A percentile compares a stretch with the other conserved stretches of the same genome.
phyloP scores from a whole-genome alignment of 169 alveolate genomes.

The Eimeria falciformis region DNA sequence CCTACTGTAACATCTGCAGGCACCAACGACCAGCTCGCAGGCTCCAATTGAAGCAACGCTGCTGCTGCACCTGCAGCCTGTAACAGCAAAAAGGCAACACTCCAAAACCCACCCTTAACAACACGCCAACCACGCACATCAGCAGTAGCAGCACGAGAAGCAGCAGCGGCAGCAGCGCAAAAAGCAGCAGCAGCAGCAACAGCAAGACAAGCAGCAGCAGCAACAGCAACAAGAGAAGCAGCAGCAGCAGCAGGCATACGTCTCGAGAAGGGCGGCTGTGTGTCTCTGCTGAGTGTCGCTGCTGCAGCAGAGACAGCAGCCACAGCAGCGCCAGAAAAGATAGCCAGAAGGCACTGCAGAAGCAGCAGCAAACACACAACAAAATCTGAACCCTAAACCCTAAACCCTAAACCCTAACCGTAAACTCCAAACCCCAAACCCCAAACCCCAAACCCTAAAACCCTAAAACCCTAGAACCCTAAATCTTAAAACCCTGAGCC shows the following conservation, averaged over 20 bases:
- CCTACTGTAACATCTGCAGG: neutral
- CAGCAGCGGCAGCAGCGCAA: neutral
- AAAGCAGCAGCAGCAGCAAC: slow-evolving; percentile 1
- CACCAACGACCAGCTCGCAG: neutral
- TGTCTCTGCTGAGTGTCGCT: neutral
- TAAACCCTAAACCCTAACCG: slow-evolving; percentile 46
- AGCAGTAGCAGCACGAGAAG: neutral
- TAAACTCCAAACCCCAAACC: no score
- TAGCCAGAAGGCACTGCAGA: slow-evolving; percentile 8
- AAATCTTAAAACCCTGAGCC: no score
- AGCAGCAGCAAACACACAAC: slow-evolving; percentile 1
- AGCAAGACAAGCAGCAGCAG: neutral
- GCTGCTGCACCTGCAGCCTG: slow-evolving; percentile 27
- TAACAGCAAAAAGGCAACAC: neutral
- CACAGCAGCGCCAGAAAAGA: slow-evolving; percentile 8
- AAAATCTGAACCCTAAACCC: slow-evolving; percentile 32
- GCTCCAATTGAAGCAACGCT: neutral
- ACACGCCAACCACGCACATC: neutral
- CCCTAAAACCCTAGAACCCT: neutral
- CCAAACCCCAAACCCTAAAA: no score
- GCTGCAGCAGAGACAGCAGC: slow-evolving; percentile 9
- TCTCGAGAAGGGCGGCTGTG: slow-evolving; percentile 7
- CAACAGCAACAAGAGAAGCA: neutral
- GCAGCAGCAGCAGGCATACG: slow-evolving; percentile 22
- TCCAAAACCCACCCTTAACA: neutral